Conservation (phyloP, 257 asterid species). For the Osmanthus fragrans region DNA sequence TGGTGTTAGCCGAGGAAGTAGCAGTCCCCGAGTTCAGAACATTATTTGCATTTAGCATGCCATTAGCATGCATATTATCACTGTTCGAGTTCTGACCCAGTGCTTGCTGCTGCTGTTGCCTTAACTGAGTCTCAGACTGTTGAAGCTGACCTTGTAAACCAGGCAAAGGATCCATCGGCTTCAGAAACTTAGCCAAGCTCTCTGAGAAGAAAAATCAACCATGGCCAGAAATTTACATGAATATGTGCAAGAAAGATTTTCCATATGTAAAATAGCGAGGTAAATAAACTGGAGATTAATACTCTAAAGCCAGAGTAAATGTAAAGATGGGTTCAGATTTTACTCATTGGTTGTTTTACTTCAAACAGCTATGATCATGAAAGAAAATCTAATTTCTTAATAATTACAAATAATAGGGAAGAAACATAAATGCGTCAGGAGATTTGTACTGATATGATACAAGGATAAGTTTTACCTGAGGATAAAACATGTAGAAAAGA, state of each 20-base stretch:
- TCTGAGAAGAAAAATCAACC: conserved; percentile 47
- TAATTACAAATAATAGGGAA: too few relatives aligned
- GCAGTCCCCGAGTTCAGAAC: conserved; percentile 45
- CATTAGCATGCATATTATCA: conserved; percentile 53
- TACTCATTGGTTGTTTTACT: background rate
- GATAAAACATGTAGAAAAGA: background rate
- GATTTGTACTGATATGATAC: background rate
- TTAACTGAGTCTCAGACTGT: conserved; percentile 56
- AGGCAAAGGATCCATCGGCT: conserved; percentile 56
- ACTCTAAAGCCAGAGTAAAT: background rate
- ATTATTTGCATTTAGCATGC: conserved; percentile 48
- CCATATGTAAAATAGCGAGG: background rate
- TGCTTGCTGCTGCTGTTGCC: conserved; percentile 57
- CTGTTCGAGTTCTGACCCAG: conserved; percentile 56
- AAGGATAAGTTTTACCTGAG: too few relatives aligned
- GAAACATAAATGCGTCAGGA: background rate
- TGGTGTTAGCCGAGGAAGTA: conserved; percentile 47
- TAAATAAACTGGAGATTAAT: background rate
- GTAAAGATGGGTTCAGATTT: background rate
- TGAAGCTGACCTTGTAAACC: conserved; percentile 66
- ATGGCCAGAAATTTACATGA: background rate
- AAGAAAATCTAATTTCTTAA: background rate
- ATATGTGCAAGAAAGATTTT: background rate
- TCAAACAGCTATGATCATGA: background rate
- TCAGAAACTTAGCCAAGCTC: conserved; percentile 90